Conservation (phyloP, 2,329 filamentous ascomycete genomes). For the Aspergillus puulaauensis region DNA sequence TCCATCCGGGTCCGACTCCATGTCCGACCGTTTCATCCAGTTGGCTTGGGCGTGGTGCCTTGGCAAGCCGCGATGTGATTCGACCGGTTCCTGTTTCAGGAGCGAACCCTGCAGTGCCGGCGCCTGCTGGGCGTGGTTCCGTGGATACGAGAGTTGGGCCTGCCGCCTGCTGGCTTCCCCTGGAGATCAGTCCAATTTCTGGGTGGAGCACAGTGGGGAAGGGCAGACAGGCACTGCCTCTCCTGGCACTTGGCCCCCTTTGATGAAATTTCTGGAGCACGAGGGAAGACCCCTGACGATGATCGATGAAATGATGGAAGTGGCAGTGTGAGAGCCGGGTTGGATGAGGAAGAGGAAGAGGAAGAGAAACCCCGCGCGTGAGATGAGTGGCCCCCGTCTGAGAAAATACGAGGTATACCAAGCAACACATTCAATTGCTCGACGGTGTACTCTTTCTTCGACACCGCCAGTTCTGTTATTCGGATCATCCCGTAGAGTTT, state of each 20-base stretch:
- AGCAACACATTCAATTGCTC: no score
- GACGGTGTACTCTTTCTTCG: no score
- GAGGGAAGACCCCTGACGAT: constrained; percentile 7
- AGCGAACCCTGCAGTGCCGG: no score
- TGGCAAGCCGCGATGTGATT: constrained; percentile 1
- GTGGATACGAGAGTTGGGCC: neutral
- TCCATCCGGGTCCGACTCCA: neutral
- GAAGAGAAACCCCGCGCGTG: no score
- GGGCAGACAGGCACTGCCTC: constrained; percentile 13
- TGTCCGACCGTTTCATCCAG: neutral
- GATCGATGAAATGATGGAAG: neutral
- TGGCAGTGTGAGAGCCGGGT: neutral
- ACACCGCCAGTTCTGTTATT: neutral
- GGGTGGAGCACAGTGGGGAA: constrained; percentile 4
- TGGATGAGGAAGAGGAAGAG: no score
- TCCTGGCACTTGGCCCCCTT: constrained; percentile 8
- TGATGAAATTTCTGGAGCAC: constrained; percentile 13
- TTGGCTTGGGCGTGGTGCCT: neutral
- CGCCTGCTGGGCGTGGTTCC: neutral
- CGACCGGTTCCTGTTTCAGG: constrained; percentile 2
- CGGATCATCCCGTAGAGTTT: neutral
- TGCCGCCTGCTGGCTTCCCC: neutral
- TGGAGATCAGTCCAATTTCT: constrained; percentile 11
- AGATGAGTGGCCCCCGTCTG: no score
- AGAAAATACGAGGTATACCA: no score